Evolutionary conservation across 177 flowering plant genomes (phyloP).

Genomic region (Vitis hybrid): DNA sequence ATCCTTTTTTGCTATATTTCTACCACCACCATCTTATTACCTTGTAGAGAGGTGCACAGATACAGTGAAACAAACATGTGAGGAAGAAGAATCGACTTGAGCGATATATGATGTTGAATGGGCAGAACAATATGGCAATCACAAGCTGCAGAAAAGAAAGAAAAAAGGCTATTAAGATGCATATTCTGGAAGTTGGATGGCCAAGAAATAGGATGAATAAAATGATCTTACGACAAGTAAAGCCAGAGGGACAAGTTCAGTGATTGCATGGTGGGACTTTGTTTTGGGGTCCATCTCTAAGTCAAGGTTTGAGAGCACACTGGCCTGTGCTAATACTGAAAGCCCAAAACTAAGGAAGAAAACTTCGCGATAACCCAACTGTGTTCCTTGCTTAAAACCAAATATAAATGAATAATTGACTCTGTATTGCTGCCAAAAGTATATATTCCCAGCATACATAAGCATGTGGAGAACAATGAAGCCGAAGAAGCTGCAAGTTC

Average conservation of each 20-base stretch:
- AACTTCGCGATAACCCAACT: conserved; percentile 64
- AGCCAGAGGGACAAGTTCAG: conserved; percentile 64
- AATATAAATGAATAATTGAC: conserved; percentile 85
- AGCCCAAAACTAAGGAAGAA: conserved; percentile 58
- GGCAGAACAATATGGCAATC: conserved; percentile 45
- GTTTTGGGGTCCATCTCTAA: conserved; percentile 51
- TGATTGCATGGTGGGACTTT: conserved; percentile 31
- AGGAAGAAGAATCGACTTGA: conserved; percentile 80
- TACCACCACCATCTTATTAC: conserved; percentile 25
- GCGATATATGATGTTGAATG: conserved; percentile 74
- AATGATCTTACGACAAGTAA: conserved; percentile 42
- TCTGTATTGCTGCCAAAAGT: conserved; percentile 68
- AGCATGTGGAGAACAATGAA: conserved; percentile 70
- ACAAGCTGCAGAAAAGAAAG: conserved; percentile 39
- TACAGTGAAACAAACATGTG: conserved; percentile 49
- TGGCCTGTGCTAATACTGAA: conserved; percentile 53
- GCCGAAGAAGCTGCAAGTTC: conserved; percentile 28
- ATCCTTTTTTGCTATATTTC: no score
- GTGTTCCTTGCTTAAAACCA: conserved; percentile 81
- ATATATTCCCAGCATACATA: conserved; percentile 65
- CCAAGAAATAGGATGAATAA: no score
- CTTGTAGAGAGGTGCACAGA: conserved; percentile 85
- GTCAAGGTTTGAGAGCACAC: conserved; percentile 63
- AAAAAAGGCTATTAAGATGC: no score
- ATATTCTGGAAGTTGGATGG: no score